Base-by-base conservation (phyloP, 2,329 filamentous ascomycete genomes). In the Coniella vitis region DNA sequence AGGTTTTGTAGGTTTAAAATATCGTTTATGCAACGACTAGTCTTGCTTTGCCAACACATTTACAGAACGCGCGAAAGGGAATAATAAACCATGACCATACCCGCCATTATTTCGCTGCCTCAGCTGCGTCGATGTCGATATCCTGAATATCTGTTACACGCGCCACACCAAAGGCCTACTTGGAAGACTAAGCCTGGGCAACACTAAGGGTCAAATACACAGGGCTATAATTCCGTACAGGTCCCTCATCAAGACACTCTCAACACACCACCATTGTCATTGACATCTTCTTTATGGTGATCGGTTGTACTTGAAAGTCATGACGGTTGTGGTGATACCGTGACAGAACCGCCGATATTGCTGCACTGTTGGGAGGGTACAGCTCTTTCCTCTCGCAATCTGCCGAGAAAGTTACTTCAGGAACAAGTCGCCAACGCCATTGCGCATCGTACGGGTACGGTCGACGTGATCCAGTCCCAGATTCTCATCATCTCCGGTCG, bases 401-500 rank as follows among this genome's bases (percentile, higher is more conserved):
- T n/a, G n/a, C n/a, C n/a, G n/a, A 29, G 25, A 5, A 29, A 29
- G n/a, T 47, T 62, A 66, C 48, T 63, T 65, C 37, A 84, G 74
- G 67, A 84, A 84, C 60, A 85, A 70, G 60, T 84, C 81, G 38
- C 76, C 76, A 54, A 70, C 74, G 39, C 80, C 81, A 59, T 83
- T 83, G 51, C 79, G 72, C 55, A 76, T 57, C 17, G 72, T 66
- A 56, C 79, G 72, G 45, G 79, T 71, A 59, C 81, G 75, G 65
- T 86, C 82, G 40, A 77, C 67, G 57, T 86, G 83, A 61, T 86
- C 83, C 53, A 86, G 64, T 16, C 82, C 83, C 51, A 86, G 72
- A 55, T 73, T 71, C 54, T 84, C 79, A 54, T 86, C 82, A 21
- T 81, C 74, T 4, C 68, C 70, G 21, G 61, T 65, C 49, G 68